Evolutionary conservation across 2,329 filamentous ascomycete species (phyloP).

Genomic region (Berkeleyomyces rouxiae): DNA sequence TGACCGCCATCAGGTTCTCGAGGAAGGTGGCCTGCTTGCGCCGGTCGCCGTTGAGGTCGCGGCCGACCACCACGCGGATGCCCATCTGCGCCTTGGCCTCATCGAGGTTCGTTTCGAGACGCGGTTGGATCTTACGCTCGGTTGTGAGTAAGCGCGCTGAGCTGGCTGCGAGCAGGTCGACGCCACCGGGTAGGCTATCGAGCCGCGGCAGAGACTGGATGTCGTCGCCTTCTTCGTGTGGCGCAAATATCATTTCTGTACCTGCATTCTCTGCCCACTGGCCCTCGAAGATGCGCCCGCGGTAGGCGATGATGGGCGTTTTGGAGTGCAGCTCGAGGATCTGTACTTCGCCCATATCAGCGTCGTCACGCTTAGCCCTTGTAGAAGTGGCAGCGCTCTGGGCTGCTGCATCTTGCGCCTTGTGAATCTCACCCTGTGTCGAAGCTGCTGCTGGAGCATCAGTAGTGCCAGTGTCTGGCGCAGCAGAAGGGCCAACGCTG

Average conservation of each 20-base stretch:
- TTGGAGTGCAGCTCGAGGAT: slow-evolving; percentile 65
- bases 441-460: neutral
- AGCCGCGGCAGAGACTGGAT: slow-evolving; percentile 25
- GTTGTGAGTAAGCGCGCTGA: slow-evolving; percentile 52
- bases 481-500: neutral
- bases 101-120: slow-evolving; percentile 20
- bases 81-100: slow-evolving; percentile 24
- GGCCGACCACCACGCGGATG: slow-evolving; percentile 29
- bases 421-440: neutral
- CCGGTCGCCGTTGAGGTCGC: slow-evolving; percentile 31
- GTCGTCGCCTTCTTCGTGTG: slow-evolving; percentile 23
- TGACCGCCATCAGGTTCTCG: slow-evolving; percentile 47
- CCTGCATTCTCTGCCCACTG: slow-evolving; percentile 71
- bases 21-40: slow-evolving; percentile 40
- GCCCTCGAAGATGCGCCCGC: slow-evolving; percentile 61
- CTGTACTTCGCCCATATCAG: slow-evolving; percentile 39
- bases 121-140: slow-evolving; percentile 41
- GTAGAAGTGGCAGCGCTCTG: neutral
- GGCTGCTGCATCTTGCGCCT: neutral
- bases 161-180: slow-evolving; percentile 57
- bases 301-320: slow-evolving; percentile 66
- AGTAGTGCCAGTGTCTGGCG: neutral
- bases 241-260: slow-evolving; percentile 61
- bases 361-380: neutral
- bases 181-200: slow-evolving; percentile 37